A percentile compares a stretch with the other conserved stretches of the same genome.
Evolutionary conservation across 2,329 filamentous ascomycete species (phyloP).

Genomic region (Trichoderma breve): DNA sequence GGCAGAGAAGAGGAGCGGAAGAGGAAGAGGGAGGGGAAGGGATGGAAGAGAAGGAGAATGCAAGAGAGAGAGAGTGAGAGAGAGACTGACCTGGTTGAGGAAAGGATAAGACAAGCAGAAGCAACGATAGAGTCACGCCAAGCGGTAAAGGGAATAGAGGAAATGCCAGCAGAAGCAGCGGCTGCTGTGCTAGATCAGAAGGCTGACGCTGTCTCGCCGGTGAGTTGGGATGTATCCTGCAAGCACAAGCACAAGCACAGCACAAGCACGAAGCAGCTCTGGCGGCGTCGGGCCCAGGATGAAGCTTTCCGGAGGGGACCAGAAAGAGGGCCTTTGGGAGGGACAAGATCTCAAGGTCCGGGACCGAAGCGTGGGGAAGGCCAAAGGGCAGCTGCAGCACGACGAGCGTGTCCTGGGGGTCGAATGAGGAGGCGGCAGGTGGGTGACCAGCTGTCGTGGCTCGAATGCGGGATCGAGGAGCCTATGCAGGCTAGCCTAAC

Average conservation of each 20-base stretch:
- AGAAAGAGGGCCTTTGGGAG: constrained; percentile 26
- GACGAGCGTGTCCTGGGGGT: constrained; percentile 24
- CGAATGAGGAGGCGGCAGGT: constrained; percentile 36
- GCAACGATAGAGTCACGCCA: constrained; percentile 19
- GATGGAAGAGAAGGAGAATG: constrained; percentile 21
- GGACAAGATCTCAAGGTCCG: constrained; percentile 30
- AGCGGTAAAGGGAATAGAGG: constrained; percentile 22
- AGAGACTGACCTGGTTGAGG: constrained; percentile 32
- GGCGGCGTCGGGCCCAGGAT: constrained; percentile 24
- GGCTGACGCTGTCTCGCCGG: constrained; percentile 31
- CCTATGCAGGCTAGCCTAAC: constrained; percentile 40
- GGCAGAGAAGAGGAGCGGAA: constrained; percentile 21
- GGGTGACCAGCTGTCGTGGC: constrained; percentile 38
- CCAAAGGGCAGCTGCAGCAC: constrained; percentile 31
- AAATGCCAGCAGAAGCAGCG: constrained; percentile 14
- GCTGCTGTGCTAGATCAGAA: constrained; percentile 18
- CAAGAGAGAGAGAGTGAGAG: constrained; percentile 15
- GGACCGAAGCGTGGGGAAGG: constrained; percentile 33
- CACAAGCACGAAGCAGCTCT: constrained; percentile 25
- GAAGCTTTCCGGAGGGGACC: constrained; percentile 29
- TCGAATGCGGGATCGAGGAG: constrained; percentile 39
- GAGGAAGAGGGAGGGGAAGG: constrained; percentile 24
- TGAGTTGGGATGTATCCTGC: constrained; percentile 33
- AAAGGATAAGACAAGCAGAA: constrained; percentile 25
- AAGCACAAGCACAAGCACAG: constrained; percentile 26